Evolutionary conservation across 192 early-diverging fungal species (phyloP).

Genomic region (Chytriomyces sp.): DNA sequence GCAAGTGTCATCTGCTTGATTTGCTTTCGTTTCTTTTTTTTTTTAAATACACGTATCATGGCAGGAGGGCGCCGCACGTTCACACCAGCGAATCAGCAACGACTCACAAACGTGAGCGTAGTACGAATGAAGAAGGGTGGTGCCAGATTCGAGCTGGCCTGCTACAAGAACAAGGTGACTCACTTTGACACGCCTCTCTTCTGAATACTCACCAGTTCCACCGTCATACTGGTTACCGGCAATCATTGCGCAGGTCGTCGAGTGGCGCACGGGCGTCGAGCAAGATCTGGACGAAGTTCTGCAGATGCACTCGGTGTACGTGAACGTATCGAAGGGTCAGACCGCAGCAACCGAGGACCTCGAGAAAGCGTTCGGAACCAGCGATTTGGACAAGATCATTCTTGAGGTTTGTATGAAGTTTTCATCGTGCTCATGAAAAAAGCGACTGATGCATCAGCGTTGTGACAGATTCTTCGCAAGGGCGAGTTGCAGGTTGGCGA

Average conservation of each 20-base stretch:
- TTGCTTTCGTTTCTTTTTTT: no score
- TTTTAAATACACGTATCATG: no score
- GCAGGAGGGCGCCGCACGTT: constrained; percentile 1
- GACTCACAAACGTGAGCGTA: constrained; percentile 94
- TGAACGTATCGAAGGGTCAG: constrained; percentile 93
- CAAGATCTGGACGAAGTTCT: constrained; percentile 96
- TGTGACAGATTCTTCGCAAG: constrained; percentile 82
- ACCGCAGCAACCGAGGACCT: constrained; percentile 85
- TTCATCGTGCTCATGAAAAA: constrained; percentile 8
- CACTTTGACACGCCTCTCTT: constrained; percentile 93
- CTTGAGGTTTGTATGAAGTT: constrained; percentile 46
- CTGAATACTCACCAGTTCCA: constrained; percentile 36
- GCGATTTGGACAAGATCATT: constrained; percentile 78
- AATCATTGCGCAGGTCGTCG: neutral
- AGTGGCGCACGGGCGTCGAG: constrained; percentile 53
- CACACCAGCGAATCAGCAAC: constrained; percentile 51
- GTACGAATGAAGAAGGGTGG: constrained; percentile 96
- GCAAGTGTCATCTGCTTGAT: no score
- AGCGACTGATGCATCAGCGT: neutral
- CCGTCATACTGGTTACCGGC: no score
- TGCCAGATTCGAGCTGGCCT: constrained; percentile 97
- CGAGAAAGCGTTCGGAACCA: constrained; percentile 85
- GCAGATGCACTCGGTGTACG: constrained; percentile 87
- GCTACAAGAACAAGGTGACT: constrained; percentile 98
- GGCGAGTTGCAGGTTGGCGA: constrained; percentile 97